These are phyloP conservation scores for Catunica adiposa DNA, from an alignment of 2,329 filamentous ascomycete genomes.

Conservation along the genomic window DNA sequence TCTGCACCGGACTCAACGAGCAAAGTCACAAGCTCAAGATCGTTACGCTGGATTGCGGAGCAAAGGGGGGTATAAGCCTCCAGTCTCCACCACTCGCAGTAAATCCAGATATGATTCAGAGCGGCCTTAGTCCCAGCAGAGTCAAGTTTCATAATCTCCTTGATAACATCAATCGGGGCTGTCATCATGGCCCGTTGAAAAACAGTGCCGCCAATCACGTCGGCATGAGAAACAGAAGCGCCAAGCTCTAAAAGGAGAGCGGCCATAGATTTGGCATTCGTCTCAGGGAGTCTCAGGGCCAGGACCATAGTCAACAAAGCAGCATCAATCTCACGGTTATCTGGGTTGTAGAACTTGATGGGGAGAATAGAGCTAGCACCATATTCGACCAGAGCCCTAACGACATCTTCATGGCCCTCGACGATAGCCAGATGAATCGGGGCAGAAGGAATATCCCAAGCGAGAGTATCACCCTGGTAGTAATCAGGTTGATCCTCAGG, in stretches of 20 bases:
- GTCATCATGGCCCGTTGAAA: constrained; percentile 29
- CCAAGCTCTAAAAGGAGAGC: constrained; percentile 50
- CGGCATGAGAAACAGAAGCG: constrained; percentile 57
- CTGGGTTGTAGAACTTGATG: constrained; percentile 45
- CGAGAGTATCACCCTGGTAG: constrained; percentile 60
- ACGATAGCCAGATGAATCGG: constrained; percentile 67
- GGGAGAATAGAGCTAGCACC: constrained; percentile 64
- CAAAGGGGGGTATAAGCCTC: constrained; percentile 35
- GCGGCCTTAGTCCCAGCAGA: constrained; percentile 43
- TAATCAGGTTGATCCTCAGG: constrained; percentile 57
- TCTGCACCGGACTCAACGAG: constrained; percentile 48
- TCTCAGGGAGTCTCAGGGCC: constrained; percentile 44
- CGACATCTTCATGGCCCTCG: constrained; percentile 51
- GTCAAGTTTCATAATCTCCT: constrained; percentile 38
- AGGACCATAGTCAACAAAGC: constrained; percentile 56
- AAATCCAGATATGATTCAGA: constrained; percentile 46
- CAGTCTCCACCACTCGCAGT: constrained; percentile 21
- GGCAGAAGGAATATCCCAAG: constrained; percentile 62
- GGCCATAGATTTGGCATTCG: constrained; percentile 49
- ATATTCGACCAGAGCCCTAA: constrained; percentile 55
- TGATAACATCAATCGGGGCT: constrained; percentile 28
- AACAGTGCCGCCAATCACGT: constrained; percentile 44
- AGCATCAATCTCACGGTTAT: constrained; percentile 27
- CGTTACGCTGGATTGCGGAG: constrained; percentile 37
- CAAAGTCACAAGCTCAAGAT: constrained; percentile 37